Base-by-base conservation (phyloP, 176 grass and related monocot genomes). In the Leersia perrieri region DNA sequence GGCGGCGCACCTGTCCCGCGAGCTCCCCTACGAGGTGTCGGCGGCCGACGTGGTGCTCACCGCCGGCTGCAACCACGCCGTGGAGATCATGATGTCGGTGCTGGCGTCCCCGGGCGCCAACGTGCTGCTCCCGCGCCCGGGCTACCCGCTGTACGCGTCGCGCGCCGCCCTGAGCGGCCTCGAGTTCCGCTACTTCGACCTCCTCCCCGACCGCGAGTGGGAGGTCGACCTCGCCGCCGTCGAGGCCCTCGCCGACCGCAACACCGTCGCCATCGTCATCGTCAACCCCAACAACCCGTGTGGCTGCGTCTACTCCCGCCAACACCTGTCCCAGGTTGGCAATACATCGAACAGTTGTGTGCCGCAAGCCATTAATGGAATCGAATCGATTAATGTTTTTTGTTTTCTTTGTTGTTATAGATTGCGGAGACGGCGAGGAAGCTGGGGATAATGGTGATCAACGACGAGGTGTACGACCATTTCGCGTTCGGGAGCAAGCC, bases 391-490 rank as follows among this genome's bases (percentile, higher is more conserved):
- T 20, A 51, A 51, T 18, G 35, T 7, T 38, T 3, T 38, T 38
- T 7, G 35, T 6, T n/a, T n/a, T n/a, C n/a, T n/a, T n/a, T n/a
- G n/a, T n/a, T n/a, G n/a, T 27, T 12, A 28, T 73, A 93, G 90
- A 85, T 97, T 45, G 88, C 94, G 29, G 78, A 89, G 72, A 91
- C 86, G 7, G 90, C 94, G 16, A 87, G 71, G 25, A 88, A 85
- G 72, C 86, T 97, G 22, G 83, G 94, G 25, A 77, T 91, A 82
- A 66, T 91, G 74, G 83, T 97, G 4, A 93, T 97, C 32, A 76
- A 86, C 23, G 94, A 97, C 15, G 94, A 97, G 68, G 89, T 93
- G 26, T 97, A 97, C 53, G 88, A 65, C 26, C 90, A 91, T 76
- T 87, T 79, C 23, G 15, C 76, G 4, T 97, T 91, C 61, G 94